A percentile compares a stretch with the other conserved stretches of the same genome.
phyloP scores from a whole-genome alignment of 495 filamentous ascomycete genomes.

The Glonium stellatum region DNA sequence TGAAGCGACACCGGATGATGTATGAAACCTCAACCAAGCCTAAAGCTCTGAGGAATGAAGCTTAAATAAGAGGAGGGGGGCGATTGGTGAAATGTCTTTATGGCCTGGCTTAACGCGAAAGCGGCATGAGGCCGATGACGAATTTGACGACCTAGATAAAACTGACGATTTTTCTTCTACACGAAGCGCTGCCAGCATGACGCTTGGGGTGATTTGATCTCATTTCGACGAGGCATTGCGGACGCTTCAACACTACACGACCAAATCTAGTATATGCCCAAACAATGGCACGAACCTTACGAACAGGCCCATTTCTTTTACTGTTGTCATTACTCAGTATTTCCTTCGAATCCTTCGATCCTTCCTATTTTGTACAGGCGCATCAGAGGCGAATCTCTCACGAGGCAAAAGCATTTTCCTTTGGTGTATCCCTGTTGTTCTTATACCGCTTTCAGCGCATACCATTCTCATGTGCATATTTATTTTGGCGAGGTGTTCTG shows the following conservation, averaged over 20 bases:
- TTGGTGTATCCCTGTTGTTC: not conserved
- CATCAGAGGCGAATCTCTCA: conserved; percentile 2
- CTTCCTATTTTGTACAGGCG: not conserved
- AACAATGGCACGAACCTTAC: not conserved
- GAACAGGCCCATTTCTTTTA: not conserved
- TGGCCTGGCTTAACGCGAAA: not conserved
- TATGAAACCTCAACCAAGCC: conserved; percentile 22
- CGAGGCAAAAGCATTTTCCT: not conserved
- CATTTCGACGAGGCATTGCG: not conserved
- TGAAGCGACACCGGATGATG: conserved; percentile 30
- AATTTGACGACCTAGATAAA: not conserved
- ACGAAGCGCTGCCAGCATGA: not conserved
- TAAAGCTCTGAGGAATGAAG: conserved; percentile 3
- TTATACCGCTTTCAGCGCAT: not conserved
- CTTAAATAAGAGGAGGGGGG: not conserved
- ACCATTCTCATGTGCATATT: not conserved
- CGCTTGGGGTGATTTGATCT: not conserved
- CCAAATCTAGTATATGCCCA: not conserved
- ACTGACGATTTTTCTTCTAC: not conserved
- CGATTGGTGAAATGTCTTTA: not conserved
- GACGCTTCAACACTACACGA: not conserved
- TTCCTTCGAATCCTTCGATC: not conserved
- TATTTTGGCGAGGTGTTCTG: not conserved
- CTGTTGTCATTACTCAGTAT: not conserved
- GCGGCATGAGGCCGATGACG: not conserved